These are phyloP conservation scores for Fusarium sp. DNA, from an alignment of 2,329 filamentous ascomycete genomes.

Conservation along the genomic window DNA sequence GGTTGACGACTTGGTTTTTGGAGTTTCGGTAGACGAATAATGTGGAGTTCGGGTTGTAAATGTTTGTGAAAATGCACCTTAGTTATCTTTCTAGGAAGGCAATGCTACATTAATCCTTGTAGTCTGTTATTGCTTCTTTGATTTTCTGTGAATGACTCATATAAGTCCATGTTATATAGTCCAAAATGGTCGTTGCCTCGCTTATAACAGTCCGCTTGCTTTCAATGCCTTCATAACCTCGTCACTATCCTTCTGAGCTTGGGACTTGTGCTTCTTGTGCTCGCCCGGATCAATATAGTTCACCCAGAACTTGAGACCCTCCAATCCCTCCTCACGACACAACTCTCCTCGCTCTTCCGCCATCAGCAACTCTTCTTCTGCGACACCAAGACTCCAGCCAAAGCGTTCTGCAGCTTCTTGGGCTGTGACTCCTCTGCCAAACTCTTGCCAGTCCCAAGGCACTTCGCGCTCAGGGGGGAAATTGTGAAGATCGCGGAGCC, in stretches of 20 bases:
- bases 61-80: not conserved
- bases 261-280: conserved; percentile 42
- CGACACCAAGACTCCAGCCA: conserved; percentile 96
- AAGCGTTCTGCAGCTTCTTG: conserved; percentile 90
- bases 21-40: conserved; percentile 22
- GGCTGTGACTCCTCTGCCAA: conserved; percentile 87
- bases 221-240: conserved; percentile 55
- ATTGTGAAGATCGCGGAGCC: conserved; percentile 78
- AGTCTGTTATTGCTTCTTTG: not conserved
- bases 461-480: conserved; percentile 71
- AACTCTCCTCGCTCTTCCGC: conserved; percentile 88
- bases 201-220: conserved; percentile 49
- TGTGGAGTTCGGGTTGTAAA: conserved; percentile 14
- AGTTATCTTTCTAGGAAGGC: not conserved
- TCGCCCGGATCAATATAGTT: conserved; percentile 70
- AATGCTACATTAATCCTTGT: not conserved
- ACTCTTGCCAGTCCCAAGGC: conserved; percentile 78
- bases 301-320: conserved; percentile 93
- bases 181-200: not conserved
- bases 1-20: not conserved
- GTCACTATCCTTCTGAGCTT: conserved; percentile 50
- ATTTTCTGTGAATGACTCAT: not conserved
- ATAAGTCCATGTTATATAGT: conserved; percentile 16
- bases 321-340: conserved; percentile 90
- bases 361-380: conserved; percentile 96